These are phyloP conservation scores for Heteromeles arbutifolia DNA, from an alignment of 306 rosid genomes.

Conservation along the genomic window DNA sequence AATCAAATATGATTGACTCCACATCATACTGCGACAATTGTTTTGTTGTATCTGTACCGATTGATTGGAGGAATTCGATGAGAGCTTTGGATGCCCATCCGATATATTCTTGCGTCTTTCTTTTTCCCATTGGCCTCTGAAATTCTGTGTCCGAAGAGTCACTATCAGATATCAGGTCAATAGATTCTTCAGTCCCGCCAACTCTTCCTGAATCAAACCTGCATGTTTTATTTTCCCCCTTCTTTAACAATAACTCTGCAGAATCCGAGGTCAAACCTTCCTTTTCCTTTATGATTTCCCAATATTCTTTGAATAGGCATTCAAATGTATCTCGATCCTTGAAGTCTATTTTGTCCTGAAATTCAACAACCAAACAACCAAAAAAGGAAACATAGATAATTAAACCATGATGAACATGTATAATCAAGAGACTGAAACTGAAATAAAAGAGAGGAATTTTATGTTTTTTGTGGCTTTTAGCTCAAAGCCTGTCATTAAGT, in stretches of 20 bases:
- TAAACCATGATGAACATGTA: neutral
- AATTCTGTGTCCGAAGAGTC: conserved; percentile 8
- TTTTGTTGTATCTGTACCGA: conserved; percentile 37
- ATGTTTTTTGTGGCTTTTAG: neutral
- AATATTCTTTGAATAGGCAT: conserved; percentile 66
- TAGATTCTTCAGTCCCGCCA: conserved; percentile 15
- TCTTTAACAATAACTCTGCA: conserved; percentile 14
- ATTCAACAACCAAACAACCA: conserved; percentile 5
- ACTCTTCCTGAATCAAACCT: neutral
- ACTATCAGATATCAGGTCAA: conserved; percentile 1
- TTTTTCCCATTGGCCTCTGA: conserved; percentile 3
- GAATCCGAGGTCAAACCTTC: conserved; percentile 36
- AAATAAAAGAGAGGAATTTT: neutral
- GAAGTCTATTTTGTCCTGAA: conserved; percentile 45
- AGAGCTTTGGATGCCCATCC: conserved; percentile 72
- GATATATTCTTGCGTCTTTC: conserved; percentile 21
- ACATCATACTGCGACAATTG: conserved; percentile 29
- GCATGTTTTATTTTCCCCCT: neutral
- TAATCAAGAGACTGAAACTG: neutral
- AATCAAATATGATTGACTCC: conserved; percentile 29
- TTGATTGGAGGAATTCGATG: conserved; percentile 48
- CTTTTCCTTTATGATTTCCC: conserved; percentile 50
- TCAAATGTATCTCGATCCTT: conserved; percentile 52
- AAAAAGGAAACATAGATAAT: neutral
- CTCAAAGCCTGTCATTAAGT: no score